These are phyloP conservation scores for Mortierella sp. DNA, from an alignment of 371 early-diverging fungal species.

Conservation along the genomic window DNA sequence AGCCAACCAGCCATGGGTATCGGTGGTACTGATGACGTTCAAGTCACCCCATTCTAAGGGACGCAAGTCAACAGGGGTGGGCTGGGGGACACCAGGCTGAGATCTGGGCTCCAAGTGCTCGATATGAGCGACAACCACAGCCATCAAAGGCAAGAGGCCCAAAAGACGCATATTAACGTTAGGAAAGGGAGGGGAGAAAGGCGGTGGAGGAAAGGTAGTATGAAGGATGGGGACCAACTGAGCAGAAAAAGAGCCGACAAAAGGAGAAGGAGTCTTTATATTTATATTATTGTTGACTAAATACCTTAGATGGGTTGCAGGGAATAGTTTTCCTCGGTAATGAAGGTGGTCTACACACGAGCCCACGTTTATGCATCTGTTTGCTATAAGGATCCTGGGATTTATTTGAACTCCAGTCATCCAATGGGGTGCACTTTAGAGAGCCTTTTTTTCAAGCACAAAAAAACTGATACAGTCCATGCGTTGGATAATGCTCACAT, in stretches of 20 bases:
- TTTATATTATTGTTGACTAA: neutral
- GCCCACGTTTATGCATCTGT: constrained; percentile 1
- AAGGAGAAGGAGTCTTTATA: neutral
- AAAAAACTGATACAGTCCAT: neutral
- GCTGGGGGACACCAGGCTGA: constrained; percentile 56
- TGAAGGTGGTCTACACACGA: neutral
- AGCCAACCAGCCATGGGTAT: constrained; percentile 43
- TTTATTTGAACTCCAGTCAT: neutral
- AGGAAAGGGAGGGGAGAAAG: neutral
- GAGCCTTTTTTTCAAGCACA: neutral
- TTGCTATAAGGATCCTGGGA: neutral
- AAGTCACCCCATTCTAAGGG: constrained; percentile 66
- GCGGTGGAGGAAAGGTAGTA: neutral
- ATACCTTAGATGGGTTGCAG: too few relatives aligned
- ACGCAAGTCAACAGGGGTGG: constrained; percentile 39
- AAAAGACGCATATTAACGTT: constrained; percentile 22
- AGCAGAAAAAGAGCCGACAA: neutral
- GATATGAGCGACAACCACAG: constrained; percentile 29
- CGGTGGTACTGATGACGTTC: constrained; percentile 65
- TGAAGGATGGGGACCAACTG: neutral
- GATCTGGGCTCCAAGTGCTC: constrained; percentile 22
- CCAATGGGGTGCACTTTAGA: neutral
- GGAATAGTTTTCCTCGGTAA: neutral
- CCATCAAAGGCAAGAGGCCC: constrained; percentile 22
- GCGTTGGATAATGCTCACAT: too few relatives aligned